Base-by-base conservation (phyloP, 2,329 filamentous ascomycete genomes). In the Xylariaceae sp. region DNA sequence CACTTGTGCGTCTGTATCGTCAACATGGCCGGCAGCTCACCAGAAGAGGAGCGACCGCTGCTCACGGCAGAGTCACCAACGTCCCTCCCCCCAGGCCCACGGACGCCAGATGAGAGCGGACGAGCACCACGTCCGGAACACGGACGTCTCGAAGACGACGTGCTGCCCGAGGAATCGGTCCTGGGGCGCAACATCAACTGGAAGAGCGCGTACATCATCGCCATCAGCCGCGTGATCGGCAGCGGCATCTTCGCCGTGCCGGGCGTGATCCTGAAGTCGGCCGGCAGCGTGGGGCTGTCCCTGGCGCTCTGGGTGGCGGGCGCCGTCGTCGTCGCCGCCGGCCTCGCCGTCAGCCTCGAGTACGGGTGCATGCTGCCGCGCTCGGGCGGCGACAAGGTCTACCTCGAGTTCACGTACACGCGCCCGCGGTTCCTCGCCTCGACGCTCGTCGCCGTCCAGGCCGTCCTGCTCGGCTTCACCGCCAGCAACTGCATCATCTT, bases 161-260 rank as follows among this genome's bases (percentile, higher is more conserved):
- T 84, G 4, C 66, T 86, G 0, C 83, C 80, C 2, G 84, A 86
- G 61, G 81, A 82, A 1, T 81, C 82, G 0, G 75, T 77, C 0
- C 71, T 79, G 18, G 84, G 84, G 1, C 77, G 85, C 16, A 85
- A 77, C 13, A 78, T 89, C 43, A 80, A 73, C 51, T 87, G 85
- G 83, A 75, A 76, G 21, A 85, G 81, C 61, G 82, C 83, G 1
- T 88, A 85, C 66, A 84, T 89, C 49, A 75, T 89, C 16, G 83
- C 87, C 6, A 84, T 89, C 21, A 87, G 84, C 1, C 79, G 86
- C 10, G 84, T 89, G 5, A 84, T 89, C 24, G 86, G 86, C 10
- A 86, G 80, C 62, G 87, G 86, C 21, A 88, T 91, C 58, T 91
- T 90, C 63, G 86, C 87, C 0, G 89, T 86, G 0, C 87, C 85